Base-by-base conservation (phyloP, 192 early-diverging fungal species). In the Backusella morwellensis region DNA sequence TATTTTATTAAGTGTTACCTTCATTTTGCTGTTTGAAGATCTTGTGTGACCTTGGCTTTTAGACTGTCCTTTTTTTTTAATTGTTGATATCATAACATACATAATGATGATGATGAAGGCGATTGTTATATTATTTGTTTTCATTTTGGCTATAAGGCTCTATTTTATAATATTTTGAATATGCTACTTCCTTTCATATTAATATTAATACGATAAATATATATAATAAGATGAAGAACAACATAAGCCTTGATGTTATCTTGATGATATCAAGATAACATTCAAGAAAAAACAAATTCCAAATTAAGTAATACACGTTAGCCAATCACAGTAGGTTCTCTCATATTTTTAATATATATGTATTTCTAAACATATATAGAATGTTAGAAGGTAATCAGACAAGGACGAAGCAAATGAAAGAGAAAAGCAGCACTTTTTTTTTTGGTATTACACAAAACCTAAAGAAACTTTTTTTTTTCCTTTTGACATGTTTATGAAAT, bases 401-500 rank as follows among this genome's bases (percentile, higher is more conserved):
- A 56, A 56, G 21, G n/a, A 56, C 8, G 9, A 56, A 23, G n/a
- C 9, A 7, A 56, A 56, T 56, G 42, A 14, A 44, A 56, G 54
- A 56, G n/a, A 56, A 56, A 56, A 56, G n/a, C 8, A n/a, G 6
- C 8, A 11, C 19, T 56, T 56, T 56, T 56, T 56, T 52, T 9
- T 26, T 56, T 56, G 23, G 8, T 23, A 23, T 23, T 26, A 26
- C 54, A 56, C 6, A 56, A 56, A 56, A 23, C 19, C 54, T 7
- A 56, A 56, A 21, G 21, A 23, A 56, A 12, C 54, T 56, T 23
- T 11, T 56, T 56, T 40, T 56, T 56, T 56, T 23, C 19, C 54
- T 56, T 56, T 56, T 56, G 54, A 56, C 54, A 56, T 56, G 54
- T 56, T 56, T 56, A 56, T 23, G 6, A 56, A 56, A 56, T 56